Evolutionary conservation across 2,329 filamentous ascomycete species (phyloP), one percentile per base, ranked within the genome.

Genomic region (Nigrograna mackinnonii): DNA sequence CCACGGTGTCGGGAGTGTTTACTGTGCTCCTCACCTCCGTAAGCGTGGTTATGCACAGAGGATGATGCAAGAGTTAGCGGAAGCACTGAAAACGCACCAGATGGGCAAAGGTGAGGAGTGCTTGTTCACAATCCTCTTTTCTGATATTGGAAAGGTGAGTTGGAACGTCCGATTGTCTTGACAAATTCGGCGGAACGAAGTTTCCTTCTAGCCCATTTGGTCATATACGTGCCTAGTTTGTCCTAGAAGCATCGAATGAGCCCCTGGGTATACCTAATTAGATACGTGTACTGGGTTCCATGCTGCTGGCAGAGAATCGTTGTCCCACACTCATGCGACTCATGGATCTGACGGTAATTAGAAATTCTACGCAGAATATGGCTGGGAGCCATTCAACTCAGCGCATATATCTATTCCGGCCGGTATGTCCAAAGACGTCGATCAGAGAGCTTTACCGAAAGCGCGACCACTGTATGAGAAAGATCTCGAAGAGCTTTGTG

Each of bases 1-100:
- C 13, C 85, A 95, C 68, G 90, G 87, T 4, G 79, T 95, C 43
- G 88, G 84, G 12, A 89, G 85, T 46, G 90, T 95, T n/a, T 94
- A 85, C 64, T 90, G 85, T 4, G 79, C 83, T 30, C 78, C 81
- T 0, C 74, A 82, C 55, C 82, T 82, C 64, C 73, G 89, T 43
- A 84, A 86, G 13, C 79, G 78, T 52, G 87, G 89, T 16, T 96
- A 96, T 68, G 90, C 89, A 1, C 80, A 80, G 44, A 78, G 85
- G 43, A 89, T 96, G 89, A 83, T 96, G 71, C 70, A 68, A 31
- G 83, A 91, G 54, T 63, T 94, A 24, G 83, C 79, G 4, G 69
- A 72, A 37, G 72, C 69, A 39, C 58, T 84, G 31, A 72, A 75
- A 48, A 77, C 69, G 3, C 79, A 79, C 70, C 77, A 82, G 52